phyloP scores from a whole-genome alignment of 345 rosid genomes.

The Citrus unshiu region DNA sequence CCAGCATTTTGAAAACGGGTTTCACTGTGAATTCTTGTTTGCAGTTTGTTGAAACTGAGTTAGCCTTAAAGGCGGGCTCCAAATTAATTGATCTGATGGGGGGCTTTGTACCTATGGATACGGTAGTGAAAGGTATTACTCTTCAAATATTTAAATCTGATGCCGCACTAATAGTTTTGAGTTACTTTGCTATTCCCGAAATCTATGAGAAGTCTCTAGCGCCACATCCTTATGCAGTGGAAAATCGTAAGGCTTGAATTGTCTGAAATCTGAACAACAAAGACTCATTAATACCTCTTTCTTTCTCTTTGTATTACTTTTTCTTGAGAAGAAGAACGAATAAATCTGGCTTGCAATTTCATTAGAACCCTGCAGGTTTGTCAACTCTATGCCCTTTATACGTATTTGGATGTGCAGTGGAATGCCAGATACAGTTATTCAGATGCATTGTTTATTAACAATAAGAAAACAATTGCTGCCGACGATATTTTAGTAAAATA shows the following conservation, averaged over 20 bases:
- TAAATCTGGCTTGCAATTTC: not conserved
- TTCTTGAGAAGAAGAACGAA: not conserved
- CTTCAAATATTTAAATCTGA: not conserved
- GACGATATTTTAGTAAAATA: not conserved
- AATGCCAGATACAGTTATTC: not conserved
- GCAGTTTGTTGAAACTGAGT: conserved; percentile 81
- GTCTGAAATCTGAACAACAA: not conserved
- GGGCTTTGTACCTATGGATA: conserved; percentile 77
- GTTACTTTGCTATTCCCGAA: no score
- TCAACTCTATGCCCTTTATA: not conserved
- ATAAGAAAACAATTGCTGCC: not conserved
- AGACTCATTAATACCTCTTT: not conserved
- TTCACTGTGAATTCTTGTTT: conserved; percentile 21
- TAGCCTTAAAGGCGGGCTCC: conserved; percentile 30
- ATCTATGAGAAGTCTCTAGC: not conserved
- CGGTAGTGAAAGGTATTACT: conserved; percentile 68
- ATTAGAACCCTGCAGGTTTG: not conserved
- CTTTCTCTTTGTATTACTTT: not conserved
- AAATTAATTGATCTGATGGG: conserved; percentile 44
- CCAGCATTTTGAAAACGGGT: not conserved
- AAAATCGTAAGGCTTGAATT: not conserved
- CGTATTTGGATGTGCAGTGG: not conserved
- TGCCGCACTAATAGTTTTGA: no score
- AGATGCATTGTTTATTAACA: not conserved
- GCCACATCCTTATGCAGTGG: not conserved